Base-by-base conservation (phyloP, 441 rosid genomes). In the Mallotus repandus region DNA sequence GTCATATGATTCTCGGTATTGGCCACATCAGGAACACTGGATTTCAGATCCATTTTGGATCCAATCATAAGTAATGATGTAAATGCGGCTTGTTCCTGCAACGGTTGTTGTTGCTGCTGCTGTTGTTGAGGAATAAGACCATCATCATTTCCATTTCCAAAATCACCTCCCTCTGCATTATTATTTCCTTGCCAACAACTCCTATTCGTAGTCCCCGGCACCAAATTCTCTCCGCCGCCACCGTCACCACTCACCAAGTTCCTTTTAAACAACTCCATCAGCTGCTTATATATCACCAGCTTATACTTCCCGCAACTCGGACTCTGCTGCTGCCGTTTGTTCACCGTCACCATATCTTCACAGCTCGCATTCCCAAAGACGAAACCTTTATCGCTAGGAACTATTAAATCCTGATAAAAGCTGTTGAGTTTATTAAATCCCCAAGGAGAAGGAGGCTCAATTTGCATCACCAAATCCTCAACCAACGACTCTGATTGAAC, bases 221-320 rank as follows among this genome's bases (percentile, higher is more conserved):
- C 80, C 79, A 78, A 78, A 81, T 72, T 61, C 68, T 81, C 93
- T 9, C 85, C 89, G 6, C 61, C 82, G 1, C 18, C 82, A 35
- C 5, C 71, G 8, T 45, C 82, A 12, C 45, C 80, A 2, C 55
- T 76, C 77, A 74, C 68, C 52, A 69, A 76, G 69, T 78, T 85
- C 65, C 74, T 80, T 77, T 75, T 84, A 12, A 86, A 78, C 84
- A 94, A 56, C 76, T 85, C 92, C 58, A 83, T 69, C 70, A 94
- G 77, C 85, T 94, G 97, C 77, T 83, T 86, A 56, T 78, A 76
- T 45, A 91, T 80, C 49, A 85, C 88, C 66, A 80, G 87, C 76
- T 87, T 88, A 66, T 74, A 78, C 81, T 85, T 89, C 60, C 93
- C 97, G 66, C 87, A 80, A 16, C 81, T 68, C 35, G 83, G 80